phyloP scores from a whole-genome alignment of 441 rosid species.

The Sinapis alba region DNA sequence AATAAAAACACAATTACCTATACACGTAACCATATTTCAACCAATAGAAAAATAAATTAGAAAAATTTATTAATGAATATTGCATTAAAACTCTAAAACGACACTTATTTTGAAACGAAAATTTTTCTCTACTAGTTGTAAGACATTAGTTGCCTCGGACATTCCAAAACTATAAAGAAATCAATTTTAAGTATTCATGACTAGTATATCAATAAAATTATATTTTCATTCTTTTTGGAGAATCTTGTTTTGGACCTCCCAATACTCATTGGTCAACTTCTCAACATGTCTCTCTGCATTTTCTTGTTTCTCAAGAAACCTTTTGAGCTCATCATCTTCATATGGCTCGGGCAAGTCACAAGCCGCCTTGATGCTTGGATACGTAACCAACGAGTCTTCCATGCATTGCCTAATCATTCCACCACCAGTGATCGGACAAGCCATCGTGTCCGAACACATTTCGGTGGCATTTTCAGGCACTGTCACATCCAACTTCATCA shows the following conservation, averaged over 20 bases:
- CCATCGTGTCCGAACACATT: slow-evolving; percentile 55
- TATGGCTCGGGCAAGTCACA: slow-evolving; percentile 56
- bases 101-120: too few species aligned
- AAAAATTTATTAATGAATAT: too few species aligned
- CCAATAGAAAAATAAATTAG: too few species aligned
- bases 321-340: slow-evolving; percentile 39
- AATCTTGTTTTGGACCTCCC: slow-evolving; percentile 28
- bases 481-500: slow-evolving; percentile 59
- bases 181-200: not conserved
- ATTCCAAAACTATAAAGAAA: not conserved
- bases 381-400: slow-evolving; percentile 60
- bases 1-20: too few species aligned
- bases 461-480: slow-evolving; percentile 48
- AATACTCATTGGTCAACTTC: slow-evolving; percentile 52
- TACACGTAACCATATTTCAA: too few species aligned
- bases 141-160: not conserved
- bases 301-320: slow-evolving; percentile 39
- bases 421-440: slow-evolving; percentile 36
- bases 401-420: slow-evolving; percentile 50
- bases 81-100: too few species aligned
- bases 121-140: too few species aligned
- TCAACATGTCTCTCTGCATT: slow-evolving; percentile 46
- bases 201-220: not conserved
- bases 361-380: slow-evolving; percentile 45
- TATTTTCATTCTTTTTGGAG: not conserved